phyloP scores from a whole-genome alignment of 164 flowering plant genomes.

The Tetrastigma voinierianum region DNA sequence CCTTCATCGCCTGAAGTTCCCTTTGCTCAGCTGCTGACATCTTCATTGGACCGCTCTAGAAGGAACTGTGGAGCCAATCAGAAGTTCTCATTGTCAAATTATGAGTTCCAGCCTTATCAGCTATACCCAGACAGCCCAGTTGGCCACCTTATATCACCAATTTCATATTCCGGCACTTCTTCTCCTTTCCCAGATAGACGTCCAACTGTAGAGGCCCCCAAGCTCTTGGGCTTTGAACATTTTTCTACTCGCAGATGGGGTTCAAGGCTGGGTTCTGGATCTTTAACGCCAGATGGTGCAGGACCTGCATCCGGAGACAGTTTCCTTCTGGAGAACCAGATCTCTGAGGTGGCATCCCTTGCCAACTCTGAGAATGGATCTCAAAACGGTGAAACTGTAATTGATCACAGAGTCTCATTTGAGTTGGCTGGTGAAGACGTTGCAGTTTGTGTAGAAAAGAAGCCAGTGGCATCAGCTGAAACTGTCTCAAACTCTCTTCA shows the following conservation, averaged over 20 bases:
- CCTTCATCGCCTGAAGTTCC: slow-evolving; percentile 85
- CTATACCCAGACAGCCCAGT: slow-evolving; percentile 57
- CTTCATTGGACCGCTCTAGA: slow-evolving; percentile 51
- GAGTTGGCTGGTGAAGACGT: slow-evolving; percentile 62
- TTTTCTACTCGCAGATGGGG: slow-evolving; percentile 61
- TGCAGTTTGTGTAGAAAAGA: slow-evolving; percentile 52
- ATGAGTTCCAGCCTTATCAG: slow-evolving; percentile 51
- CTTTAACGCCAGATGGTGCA: slow-evolving; percentile 47
- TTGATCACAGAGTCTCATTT: slow-evolving; percentile 78
- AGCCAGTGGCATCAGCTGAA: slow-evolving; percentile 21
- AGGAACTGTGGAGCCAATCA: slow-evolving; percentile 39
- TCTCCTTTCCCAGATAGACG: slow-evolving; percentile 57
- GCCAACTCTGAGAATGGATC: slow-evolving; percentile 49
- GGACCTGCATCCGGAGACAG: slow-evolving; percentile 37
- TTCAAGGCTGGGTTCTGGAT: slow-evolving; percentile 46
- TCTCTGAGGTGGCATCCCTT: slow-evolving; percentile 52
- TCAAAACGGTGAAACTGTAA: slow-evolving; percentile 25
- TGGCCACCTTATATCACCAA: slow-evolving; percentile 55
- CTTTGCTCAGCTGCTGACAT: slow-evolving; percentile 59
- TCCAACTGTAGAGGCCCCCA: slow-evolving; percentile 56
- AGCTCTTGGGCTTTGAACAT: slow-evolving; percentile 55
- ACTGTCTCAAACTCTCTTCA: slow-evolving; percentile 22
- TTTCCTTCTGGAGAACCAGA: slow-evolving; percentile 41
- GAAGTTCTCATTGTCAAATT: slow-evolving; percentile 35
- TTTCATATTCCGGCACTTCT: slow-evolving; percentile 66